Conservation (phyloP, 306 rosid species). For the Abrus pulchellus region DNA sequence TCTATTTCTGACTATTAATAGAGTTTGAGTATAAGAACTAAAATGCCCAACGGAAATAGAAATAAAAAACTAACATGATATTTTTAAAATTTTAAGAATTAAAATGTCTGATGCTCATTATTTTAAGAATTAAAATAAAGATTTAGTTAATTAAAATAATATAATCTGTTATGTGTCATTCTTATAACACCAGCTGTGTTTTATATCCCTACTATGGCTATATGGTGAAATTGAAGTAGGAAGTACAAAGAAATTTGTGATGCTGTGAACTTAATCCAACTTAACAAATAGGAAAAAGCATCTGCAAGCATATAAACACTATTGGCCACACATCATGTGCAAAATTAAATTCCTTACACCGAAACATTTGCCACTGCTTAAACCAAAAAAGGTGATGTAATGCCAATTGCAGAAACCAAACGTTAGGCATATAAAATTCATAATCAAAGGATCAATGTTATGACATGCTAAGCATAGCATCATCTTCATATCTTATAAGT, state of each 20-base stretch:
- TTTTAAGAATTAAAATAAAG: too few species aligned
- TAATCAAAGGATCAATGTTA: slow-evolving; percentile 1
- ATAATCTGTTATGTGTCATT: neutral
- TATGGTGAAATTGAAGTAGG: slow-evolving; percentile 5
- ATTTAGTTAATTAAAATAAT: neutral
- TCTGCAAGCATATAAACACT: neutral
- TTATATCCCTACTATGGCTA: neutral
- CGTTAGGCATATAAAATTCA: neutral
- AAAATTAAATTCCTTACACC: neutral
- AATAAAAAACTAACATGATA: too few species aligned
- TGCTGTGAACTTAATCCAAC: neutral
- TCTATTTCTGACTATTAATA: too few species aligned
- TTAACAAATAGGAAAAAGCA: neutral
- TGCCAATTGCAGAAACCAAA: slow-evolving; percentile 10
- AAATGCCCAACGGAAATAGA: too few species aligned
- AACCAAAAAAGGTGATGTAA: slow-evolving; percentile 2
- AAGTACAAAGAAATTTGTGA: neutral
- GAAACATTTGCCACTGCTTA: neutral
- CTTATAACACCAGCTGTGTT: neutral
- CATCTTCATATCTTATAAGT: slow-evolving; percentile 19
- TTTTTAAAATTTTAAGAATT: too few species aligned
- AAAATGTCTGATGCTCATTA: too few species aligned
- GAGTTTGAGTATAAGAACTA: too few species aligned
- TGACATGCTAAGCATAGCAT: neutral
- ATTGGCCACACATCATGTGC: slow-evolving; percentile 13